Evolutionary conservation across 1,139 yeast species (phyloP).

Genomic region (Suhomyces chickasaworum): DNA sequence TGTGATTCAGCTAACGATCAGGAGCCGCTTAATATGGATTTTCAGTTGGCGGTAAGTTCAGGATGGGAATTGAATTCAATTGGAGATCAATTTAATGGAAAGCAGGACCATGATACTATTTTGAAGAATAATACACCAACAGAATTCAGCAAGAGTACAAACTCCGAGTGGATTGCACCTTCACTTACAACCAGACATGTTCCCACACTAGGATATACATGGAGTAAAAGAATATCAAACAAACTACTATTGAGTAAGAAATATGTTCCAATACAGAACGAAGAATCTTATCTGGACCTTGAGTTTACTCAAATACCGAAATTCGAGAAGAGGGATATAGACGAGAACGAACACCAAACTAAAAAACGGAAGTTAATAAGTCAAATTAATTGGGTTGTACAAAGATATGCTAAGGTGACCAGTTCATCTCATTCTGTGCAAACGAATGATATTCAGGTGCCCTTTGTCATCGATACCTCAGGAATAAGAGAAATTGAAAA

Average conservation of each 20-base stretch:
- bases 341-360: neutral
- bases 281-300: neutral
- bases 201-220: conserved; percentile 45
- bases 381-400: conserved; percentile 31
- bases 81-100: conserved; percentile 11
- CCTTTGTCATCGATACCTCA: neutral
- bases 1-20: conserved; percentile 21
- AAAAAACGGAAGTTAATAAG: conserved; percentile 4
- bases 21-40: conserved; percentile 55
- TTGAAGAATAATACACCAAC: neutral
- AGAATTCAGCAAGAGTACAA: neutral
- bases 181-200: conserved; percentile 19
- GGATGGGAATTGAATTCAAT: conserved; percentile 68
- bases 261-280: conserved; percentile 28
- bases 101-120: neutral
- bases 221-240: conserved; percentile 38
- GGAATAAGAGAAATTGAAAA: neutral
- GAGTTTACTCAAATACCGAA: neutral
- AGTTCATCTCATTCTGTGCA: conserved; percentile 18
- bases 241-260: conserved; percentile 38
- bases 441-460: neutral
- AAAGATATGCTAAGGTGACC: conserved; percentile 32
- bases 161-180: neutral
- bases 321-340: neutral
- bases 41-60: conserved; percentile 69